These are phyloP conservation scores for Syncephalastrum racemosum DNA, from an alignment of 371 early-diverging fungal species.

Conservation along the genomic window DNA sequence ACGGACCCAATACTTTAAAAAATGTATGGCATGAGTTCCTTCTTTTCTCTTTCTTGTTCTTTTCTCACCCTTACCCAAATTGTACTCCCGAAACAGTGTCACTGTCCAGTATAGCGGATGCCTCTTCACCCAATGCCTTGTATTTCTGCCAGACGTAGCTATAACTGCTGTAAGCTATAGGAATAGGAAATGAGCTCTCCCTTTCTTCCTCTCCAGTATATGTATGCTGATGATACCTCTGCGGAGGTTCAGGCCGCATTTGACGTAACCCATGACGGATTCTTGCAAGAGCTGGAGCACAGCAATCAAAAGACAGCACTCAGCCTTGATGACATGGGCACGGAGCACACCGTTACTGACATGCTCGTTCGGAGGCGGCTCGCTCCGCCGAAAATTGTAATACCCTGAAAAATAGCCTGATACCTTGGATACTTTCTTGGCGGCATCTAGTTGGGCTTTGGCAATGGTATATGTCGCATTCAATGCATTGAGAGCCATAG, in stretches of 20 bases:
- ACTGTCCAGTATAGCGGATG: constrained; percentile 42
- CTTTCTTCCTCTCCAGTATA: constrained; percentile 11
- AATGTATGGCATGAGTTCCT: constrained; percentile 10
- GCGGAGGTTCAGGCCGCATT: constrained; percentile 52
- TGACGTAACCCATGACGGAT: constrained; percentile 59
- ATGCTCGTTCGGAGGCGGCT: constrained; percentile 15
- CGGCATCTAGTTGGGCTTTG: constrained; percentile 26
- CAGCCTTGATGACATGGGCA: constrained; percentile 60
- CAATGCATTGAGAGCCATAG: constrained; percentile 21
- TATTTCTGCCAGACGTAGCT: constrained; percentile 50
- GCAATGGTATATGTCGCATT: constrained; percentile 23
- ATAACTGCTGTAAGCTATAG: constrained; percentile 41
- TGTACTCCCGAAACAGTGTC: constrained; percentile 50
- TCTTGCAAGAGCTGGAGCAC: constrained; percentile 59
- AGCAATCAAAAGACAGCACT: constrained; percentile 57
- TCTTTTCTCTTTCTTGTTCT: constrained; percentile 1
- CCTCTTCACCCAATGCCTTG: constrained; percentile 37
- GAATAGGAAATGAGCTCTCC: neutral
- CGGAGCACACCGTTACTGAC: constrained; percentile 58
- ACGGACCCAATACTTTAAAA: constrained; percentile 55
- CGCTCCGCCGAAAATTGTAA: constrained; percentile 19
- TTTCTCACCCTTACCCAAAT: constrained; percentile 36
- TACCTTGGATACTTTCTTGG: constrained; percentile 26
- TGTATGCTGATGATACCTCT: constrained; percentile 36
- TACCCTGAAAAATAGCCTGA: constrained; percentile 33